A percentile compares a stretch with the other conserved stretches of the same genome.
phyloP scores from a whole-genome alignment of 2,329 filamentous ascomycete genomes.

The Fusarium incarnatum region DNA sequence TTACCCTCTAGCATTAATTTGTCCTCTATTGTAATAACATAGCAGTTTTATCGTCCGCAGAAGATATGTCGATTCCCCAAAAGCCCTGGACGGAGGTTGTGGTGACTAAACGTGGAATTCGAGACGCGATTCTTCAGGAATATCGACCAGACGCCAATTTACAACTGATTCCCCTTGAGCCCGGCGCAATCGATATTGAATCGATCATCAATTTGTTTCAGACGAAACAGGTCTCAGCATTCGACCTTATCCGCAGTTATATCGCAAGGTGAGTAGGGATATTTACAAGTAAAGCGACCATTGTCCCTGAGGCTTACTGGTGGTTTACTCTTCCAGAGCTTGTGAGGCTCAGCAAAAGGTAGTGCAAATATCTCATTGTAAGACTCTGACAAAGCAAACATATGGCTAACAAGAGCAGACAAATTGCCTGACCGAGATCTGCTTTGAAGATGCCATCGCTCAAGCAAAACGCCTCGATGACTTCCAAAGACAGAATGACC shows the following conservation, averaged over 20 bases:
- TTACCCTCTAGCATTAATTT: no score
- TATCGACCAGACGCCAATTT: background rate
- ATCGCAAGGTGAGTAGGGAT: background rate
- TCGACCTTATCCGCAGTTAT: background rate
- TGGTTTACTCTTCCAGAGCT: background rate
- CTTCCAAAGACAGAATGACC: background rate
- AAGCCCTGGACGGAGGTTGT: background rate
- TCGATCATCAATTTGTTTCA: background rate
- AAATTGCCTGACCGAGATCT: background rate
- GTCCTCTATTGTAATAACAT: no score
- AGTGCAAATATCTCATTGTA: rapidly evolving
- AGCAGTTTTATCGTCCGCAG: rapidly evolving
- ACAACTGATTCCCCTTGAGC: no score
- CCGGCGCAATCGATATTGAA: no score
- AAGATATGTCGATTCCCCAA: rapidly evolving
- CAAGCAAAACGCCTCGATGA: background rate
- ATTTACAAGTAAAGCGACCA: no score
- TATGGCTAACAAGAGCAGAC: background rate
- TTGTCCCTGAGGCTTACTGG: no score
- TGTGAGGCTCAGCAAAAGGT: background rate
- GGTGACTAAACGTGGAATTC: background rate
- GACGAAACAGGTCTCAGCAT: background rate
- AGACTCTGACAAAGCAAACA: rapidly evolving
- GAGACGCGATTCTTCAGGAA: background rate
- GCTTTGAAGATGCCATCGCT: background rate